Evolutionary conservation across 2,329 filamentous ascomycete species (phyloP).

Genomic region (Esteya vermicola): DNA sequence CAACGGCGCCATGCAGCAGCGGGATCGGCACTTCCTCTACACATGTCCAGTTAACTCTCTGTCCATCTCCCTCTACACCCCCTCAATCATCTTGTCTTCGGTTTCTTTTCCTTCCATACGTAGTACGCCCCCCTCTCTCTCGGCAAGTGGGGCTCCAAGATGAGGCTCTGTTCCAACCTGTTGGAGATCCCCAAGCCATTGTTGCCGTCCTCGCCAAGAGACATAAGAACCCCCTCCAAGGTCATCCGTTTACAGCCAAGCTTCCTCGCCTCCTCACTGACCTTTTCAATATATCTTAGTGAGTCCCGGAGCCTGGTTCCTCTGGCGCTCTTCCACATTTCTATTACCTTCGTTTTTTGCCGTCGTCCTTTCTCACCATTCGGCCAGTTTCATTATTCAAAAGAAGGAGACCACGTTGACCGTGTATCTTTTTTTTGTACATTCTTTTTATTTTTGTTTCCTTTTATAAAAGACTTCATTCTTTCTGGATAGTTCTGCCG

Average conservation of each 20-base stretch:
- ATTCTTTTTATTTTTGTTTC: conserved; percentile 8
- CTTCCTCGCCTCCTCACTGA: conserved; percentile 1
- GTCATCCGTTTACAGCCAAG: conserved; percentile 5
- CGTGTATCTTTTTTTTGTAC: conserved; percentile 14
- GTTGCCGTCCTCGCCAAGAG: conserved; percentile 11
- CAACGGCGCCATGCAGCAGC: conserved; percentile 14
- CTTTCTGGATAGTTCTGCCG: conserved; percentile 5
- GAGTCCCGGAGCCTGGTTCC: conserved; percentile 7
- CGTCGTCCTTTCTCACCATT: conserved; percentile 7
- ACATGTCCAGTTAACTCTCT: no score
- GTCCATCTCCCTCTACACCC: neutral
- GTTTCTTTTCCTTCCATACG: conserved; percentile 1
- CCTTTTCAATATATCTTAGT: conserved; percentile 7
- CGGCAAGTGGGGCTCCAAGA: neutral
- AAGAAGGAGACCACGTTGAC: conserved; percentile 19
- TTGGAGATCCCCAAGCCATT: conserved; percentile 3
- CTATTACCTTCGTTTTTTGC: conserved; percentile 8
- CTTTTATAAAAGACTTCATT: conserved; percentile 5
- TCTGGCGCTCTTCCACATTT: conserved; percentile 3
- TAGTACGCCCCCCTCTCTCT: no score
- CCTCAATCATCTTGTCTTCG: neutral
- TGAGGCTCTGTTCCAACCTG: conserved; percentile 1
- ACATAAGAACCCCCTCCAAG: conserved; percentile 9
- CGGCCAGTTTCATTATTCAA: conserved; percentile 16
- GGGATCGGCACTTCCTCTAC: conserved; percentile 16